phyloP scores from a whole-genome alignment of 108 stramenopile genomes.

The Skeletonema menzelii region DNA sequence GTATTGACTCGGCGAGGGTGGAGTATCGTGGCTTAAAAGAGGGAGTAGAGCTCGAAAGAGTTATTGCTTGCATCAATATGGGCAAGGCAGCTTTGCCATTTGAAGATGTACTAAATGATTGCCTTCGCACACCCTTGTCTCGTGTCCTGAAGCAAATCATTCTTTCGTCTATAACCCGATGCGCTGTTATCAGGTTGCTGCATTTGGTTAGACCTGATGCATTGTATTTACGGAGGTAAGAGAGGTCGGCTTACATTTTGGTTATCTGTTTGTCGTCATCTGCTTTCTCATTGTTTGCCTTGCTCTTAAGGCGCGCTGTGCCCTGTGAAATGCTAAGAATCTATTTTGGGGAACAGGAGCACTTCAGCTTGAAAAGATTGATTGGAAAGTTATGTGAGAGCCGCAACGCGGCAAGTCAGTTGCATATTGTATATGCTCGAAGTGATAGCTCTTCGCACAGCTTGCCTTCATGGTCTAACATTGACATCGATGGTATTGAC shows the following conservation, averaged over 20 bases:
- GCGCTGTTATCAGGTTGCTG: conserved; percentile 1
- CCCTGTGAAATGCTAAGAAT: conserved; percentile 4
- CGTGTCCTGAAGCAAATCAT: neutral
- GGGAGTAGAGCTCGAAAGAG: conserved; percentile 11
- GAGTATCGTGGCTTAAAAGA: neutral
- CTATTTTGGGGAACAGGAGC: conserved; percentile 25
- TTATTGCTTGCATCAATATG: neutral
- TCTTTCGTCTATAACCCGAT: neutral
- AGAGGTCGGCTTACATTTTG: neutral
- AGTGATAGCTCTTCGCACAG: conserved; percentile 13
- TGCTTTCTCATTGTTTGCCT: neutral
- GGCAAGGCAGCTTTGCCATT: neutral
- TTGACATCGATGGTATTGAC: neutral
- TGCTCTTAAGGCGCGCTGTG: neutral
- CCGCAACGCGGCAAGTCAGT: neutral
- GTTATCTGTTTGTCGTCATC: neutral
- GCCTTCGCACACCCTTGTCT: neutral
- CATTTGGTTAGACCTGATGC: neutral
- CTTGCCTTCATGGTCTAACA: conserved; percentile 15
- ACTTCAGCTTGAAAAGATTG: conserved; percentile 17
- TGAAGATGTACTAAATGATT: neutral
- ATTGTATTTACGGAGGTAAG: conserved; percentile 1
- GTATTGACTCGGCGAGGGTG: neutral
- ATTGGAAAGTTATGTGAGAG: neutral
- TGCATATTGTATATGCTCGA: conserved; percentile 15